Percentiles rank a stretch among this genome's conserved stretches.
Evolutionary conservation across 1,284 basidiomycete genomes (phyloP).

Genomic region (Cystobasidium sp.): DNA sequence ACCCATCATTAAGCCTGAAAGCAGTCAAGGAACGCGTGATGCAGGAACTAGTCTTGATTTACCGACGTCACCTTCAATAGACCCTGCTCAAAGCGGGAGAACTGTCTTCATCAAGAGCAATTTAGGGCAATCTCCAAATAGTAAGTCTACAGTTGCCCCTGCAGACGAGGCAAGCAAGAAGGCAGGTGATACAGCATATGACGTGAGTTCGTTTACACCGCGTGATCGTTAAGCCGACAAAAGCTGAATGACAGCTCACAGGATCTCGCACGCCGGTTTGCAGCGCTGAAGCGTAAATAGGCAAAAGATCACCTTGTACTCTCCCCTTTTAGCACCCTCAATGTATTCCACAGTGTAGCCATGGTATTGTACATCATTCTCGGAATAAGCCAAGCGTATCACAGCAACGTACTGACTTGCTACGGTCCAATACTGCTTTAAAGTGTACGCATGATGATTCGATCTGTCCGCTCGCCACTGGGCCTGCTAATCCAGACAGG

Average conservation of each 20-base stretch:
- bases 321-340: too few species aligned
- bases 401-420: too few species aligned
- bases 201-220: constrained; percentile 4
- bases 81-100: constrained; percentile 27
- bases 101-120: constrained; percentile 41
- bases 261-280: constrained; percentile 35
- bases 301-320: background rate
- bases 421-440: too few species aligned
- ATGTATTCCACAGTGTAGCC: background rate
- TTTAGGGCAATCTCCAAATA: constrained; percentile 6
- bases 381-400: too few species aligned
- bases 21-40: background rate
- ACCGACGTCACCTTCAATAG: constrained; percentile 19
- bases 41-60: constrained; percentile 6
- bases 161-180: background rate
- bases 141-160: background rate
- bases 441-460: too few species aligned
- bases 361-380: too few species aligned
- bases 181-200: constrained; percentile 18
- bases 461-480: too few species aligned
- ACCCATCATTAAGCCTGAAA: constrained; percentile 25
- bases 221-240: background rate
- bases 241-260: background rate
- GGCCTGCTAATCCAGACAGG: too few species aligned
- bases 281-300: constrained; percentile 36